Evolutionary conservation across 164 flowering plant genomes (phyloP).

Genomic region (Echeveria elegans): DNA sequence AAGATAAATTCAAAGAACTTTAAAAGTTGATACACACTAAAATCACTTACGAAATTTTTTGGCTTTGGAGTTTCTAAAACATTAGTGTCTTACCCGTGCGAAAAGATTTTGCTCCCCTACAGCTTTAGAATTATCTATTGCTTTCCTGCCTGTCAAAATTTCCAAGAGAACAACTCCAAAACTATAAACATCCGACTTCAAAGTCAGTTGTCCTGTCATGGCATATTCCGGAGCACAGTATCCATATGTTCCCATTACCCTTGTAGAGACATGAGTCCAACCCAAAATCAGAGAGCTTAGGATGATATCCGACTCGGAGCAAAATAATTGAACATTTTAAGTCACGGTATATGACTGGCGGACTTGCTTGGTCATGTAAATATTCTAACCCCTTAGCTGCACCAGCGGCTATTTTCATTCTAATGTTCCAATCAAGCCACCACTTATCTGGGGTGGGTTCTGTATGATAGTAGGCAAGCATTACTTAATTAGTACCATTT

Average conservation of each 20-base stretch:
- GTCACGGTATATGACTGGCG: constrained; percentile 61
- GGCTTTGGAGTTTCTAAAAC: neutral
- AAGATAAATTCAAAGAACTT: neutral
- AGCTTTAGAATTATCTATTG: constrained; percentile 45
- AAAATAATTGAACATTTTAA: constrained; percentile 52
- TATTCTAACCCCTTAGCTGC: constrained; percentile 62
- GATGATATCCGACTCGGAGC: constrained; percentile 40
- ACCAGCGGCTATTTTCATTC: constrained; percentile 62
- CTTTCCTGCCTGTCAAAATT: constrained; percentile 52
- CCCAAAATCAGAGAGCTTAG: constrained; percentile 58
- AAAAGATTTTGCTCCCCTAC: constrained; percentile 51
- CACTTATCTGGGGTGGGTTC: constrained; percentile 42
- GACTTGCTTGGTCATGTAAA: constrained; percentile 51
- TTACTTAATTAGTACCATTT: too few relatives aligned
- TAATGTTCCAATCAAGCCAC: constrained; percentile 45
- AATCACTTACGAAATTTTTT: too few relatives aligned
- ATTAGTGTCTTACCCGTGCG: constrained; percentile 38
- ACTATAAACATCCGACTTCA: constrained; percentile 60
- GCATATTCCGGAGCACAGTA: constrained; percentile 67
- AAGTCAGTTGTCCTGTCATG: constrained; percentile 50
- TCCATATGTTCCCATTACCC: constrained; percentile 66
- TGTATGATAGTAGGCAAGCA: constrained; percentile 12
- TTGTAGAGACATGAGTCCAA: constrained; percentile 50
- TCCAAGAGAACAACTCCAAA: constrained; percentile 63
- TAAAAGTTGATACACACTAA: too few relatives aligned